Conservation (phyloP, 768 basidiomycete species). For the Tubosaeta brunneosetosa region DNA sequence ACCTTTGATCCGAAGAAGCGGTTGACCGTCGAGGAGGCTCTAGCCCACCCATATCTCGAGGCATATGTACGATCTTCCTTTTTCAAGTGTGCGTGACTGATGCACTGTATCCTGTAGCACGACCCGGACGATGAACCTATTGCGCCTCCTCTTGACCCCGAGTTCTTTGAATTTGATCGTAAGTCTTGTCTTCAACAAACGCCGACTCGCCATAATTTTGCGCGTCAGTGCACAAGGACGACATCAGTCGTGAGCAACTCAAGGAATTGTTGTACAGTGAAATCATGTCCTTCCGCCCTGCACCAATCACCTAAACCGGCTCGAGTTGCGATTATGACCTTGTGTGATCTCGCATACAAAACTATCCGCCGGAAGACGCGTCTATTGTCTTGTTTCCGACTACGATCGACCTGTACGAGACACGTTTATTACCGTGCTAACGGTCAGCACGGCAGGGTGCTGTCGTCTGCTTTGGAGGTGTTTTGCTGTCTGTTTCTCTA, state of each 20-base stretch:
- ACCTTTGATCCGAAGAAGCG: conserved; percentile 99
- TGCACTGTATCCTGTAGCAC: conserved; percentile 45
- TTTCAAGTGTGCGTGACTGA: conserved; percentile 3
- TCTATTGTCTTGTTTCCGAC: background rate
- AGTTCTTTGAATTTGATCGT: conserved; percentile 98
- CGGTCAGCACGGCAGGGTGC: background rate
- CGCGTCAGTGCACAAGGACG: conserved; percentile 82
- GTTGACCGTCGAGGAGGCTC: conserved; percentile 88
- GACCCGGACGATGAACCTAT: conserved; percentile 96
- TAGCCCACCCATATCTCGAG: conserved; percentile 93
- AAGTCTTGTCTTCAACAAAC: conserved; percentile 21
- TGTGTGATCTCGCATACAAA: conserved; percentile 1
- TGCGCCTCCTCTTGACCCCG: conserved; percentile 90
- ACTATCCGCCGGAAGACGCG: background rate
- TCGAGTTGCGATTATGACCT: background rate
- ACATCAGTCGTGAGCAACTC: conserved; percentile 91
- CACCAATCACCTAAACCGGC: conserved; percentile 39
- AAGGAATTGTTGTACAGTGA: conserved; percentile 94
- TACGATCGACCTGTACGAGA: background rate
- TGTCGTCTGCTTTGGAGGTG: background rate
- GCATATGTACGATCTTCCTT: conserved; percentile 61
- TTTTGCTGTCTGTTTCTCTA: background rate
- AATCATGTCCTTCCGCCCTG: conserved; percentile 83
- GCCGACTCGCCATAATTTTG: background rate
- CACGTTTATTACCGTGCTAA: background rate